Conservation (phyloP, 164 flowering plant genomes). For the Santalum album region DNA sequence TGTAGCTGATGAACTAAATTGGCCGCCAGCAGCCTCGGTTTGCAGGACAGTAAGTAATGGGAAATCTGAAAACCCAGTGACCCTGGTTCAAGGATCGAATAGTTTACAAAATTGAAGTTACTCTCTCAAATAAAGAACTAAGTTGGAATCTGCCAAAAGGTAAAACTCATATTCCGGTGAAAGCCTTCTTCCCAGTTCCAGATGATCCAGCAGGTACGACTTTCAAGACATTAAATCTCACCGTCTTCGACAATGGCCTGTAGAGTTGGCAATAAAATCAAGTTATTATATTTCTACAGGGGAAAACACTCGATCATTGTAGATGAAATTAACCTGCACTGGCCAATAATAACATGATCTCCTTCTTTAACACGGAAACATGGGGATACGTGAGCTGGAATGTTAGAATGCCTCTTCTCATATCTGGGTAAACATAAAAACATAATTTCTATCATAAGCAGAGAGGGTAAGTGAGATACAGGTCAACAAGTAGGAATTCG, state of each 20-base stretch:
- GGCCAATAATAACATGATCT: constrained; percentile 13
- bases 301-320: no score
- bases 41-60: no score
- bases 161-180: constrained; percentile 31
- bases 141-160: neutral
- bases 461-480: no score
- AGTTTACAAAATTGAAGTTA: no score
- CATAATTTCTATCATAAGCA: no score
- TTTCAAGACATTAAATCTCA: constrained; percentile 61
- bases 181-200: constrained; percentile 59
- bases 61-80: no score
- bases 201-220: constrained; percentile 64
- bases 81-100: no score
- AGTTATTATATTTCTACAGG: no score
- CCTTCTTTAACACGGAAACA: constrained; percentile 15
- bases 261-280: no score
- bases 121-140: neutral
- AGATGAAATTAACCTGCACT: constrained; percentile 13
- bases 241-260: constrained; percentile 65
- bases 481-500: neutral
- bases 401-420: constrained; percentile 14
- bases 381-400: constrained; percentile 12
- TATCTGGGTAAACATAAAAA: constrained; percentile 5
- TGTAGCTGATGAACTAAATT: no score
- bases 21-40: no score